Conservation (phyloP, 768 basidiomycete species). For the Amanita fuliginea region DNA sequence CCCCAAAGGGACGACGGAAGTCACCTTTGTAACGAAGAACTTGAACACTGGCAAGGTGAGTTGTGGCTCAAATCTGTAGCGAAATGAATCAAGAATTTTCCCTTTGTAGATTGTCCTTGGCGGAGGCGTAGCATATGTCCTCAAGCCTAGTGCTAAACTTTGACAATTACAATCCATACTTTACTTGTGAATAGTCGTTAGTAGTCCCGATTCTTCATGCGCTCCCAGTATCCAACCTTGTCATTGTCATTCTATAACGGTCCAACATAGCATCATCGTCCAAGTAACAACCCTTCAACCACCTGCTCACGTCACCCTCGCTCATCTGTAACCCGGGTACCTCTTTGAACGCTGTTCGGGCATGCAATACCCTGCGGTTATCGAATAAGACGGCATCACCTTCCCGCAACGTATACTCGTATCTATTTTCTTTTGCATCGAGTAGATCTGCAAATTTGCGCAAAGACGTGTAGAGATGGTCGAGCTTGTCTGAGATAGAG, state of each 20-base stretch:
- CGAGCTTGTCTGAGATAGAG: slow-evolving; percentile 37
- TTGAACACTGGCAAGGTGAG: slow-evolving; percentile 46
- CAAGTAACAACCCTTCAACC: slow-evolving; percentile 86
- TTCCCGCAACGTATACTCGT: slow-evolving; percentile 59
- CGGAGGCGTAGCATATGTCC: slow-evolving; percentile 52
- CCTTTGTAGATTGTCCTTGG: slow-evolving; percentile 38
- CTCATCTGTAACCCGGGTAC: slow-evolving; percentile 18
- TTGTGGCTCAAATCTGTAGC: not conserved
- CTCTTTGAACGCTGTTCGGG: slow-evolving; percentile 64
- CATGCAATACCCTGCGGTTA: slow-evolving; percentile 84
- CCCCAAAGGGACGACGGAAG: slow-evolving; percentile 45
- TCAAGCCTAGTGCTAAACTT: slow-evolving; percentile 23
- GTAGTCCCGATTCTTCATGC: not conserved
- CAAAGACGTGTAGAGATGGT: slow-evolving; percentile 36
- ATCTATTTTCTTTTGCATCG: slow-evolving; percentile 38
- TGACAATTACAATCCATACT: not conserved
- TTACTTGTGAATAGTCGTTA: too few relatives aligned
- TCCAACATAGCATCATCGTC: slow-evolving; percentile 59
- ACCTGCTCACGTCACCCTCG: slow-evolving; percentile 51
- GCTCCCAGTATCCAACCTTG: slow-evolving; percentile 14
- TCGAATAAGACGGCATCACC: slow-evolving; percentile 89
- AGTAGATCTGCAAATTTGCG: slow-evolving; percentile 46
- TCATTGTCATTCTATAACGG: slow-evolving; percentile 41
- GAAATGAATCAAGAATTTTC: not conserved
- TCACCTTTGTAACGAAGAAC: slow-evolving; percentile 55